These are phyloP conservation scores for Rhamnella rubrinervis DNA, from an alignment of 331 rosid genomes.

Conservation along the genomic window DNA sequence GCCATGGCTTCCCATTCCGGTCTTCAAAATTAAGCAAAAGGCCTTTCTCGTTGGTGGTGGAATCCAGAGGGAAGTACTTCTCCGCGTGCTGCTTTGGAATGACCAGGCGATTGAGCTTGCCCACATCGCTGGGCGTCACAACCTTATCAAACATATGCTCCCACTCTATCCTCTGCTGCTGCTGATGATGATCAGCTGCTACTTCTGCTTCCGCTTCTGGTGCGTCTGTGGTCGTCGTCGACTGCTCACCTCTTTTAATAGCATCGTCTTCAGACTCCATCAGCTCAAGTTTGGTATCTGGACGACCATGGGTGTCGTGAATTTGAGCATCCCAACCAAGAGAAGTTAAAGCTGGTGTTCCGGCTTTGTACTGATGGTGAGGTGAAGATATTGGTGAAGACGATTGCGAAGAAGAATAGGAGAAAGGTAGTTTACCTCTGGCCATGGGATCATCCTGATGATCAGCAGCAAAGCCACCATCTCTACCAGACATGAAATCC, in stretches of 20 bases:
- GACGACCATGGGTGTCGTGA: not conserved
- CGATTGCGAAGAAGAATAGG: slow-evolving; percentile 4
- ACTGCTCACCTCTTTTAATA: no score
- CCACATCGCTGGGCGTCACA: slow-evolving; percentile 57
- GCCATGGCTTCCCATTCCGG: slow-evolving; percentile 44
- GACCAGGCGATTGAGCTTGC: slow-evolving; percentile 47
- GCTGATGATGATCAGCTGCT: not conserved
- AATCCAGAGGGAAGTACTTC: slow-evolving; percentile 46
- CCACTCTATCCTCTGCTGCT: slow-evolving; percentile 13
- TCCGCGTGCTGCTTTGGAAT: slow-evolving; percentile 58
- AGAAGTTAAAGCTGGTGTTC: not conserved
- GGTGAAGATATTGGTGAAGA: slow-evolving; percentile 14
- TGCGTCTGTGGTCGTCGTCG: not conserved
- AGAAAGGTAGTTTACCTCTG: slow-evolving; percentile 15
- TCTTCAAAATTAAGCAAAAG: slow-evolving; percentile 47
- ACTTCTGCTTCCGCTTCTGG: not conserved
- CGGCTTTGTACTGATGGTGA: not conserved
- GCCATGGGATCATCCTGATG: slow-evolving; percentile 10
- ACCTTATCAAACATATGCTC: slow-evolving; percentile 58
- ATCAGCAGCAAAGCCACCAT: slow-evolving; percentile 9
- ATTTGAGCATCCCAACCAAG: not conserved
- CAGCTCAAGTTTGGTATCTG: slow-evolving; percentile 28
- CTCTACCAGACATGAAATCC: slow-evolving; percentile 29
- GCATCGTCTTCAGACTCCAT: slow-evolving; percentile 21
- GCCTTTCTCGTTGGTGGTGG: slow-evolving; percentile 48